Evolutionary conservation across 805 yeast genomes (phyloP), one percentile per base, ranked within the genome.

Genomic region (Schizosaccharomyces lindneri): DNA sequence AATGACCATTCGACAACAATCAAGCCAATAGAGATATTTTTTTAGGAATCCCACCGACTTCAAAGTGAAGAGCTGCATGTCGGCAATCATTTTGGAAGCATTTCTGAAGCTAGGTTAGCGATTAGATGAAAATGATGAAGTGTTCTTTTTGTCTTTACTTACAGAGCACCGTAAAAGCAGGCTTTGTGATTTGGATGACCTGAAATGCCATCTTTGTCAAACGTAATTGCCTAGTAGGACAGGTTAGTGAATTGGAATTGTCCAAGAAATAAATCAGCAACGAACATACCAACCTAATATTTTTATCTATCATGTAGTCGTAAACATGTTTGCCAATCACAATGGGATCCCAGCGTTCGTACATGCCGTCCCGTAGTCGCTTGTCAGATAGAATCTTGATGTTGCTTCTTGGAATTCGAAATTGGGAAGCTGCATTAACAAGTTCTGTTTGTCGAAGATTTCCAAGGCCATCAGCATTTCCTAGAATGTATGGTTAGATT

Each of bases 181-280:
- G 89, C 77, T 31, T 74, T 79, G 70, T 93, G 98, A 71, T 93
- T 93, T n/a, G 85, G 78, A 71, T 93, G 98, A 59, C 77, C 75
- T 0, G 97, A 87, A 2, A 93, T 84, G 0, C 98, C 98, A 24
- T 67, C 60, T 46, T 77, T 76, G 72, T 93, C 98, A 70, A 93
- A 90, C 0, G 97, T 85, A 41, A 90, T 66, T 9, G 89, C 66
- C 5, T 78, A 74, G 1, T 36, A 13, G 13, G 41, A 17, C 17
- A 46, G 21, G 27, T 46, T 46, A 46, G 27, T 46, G 3, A 4
- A 11, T 46, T 19, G 13, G 11, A 11, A 19, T 13, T 15, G 59
- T 1, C 11, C 55, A 27, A 55, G 21, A 55, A 2, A n/a, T 31
- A 27, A 19, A 4, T 4, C 7, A 55, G 27, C 21, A 4, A 19